Evolutionary conservation across 345 rosid species (phyloP).

Genomic region (Sisymbrium altissimum): DNA sequence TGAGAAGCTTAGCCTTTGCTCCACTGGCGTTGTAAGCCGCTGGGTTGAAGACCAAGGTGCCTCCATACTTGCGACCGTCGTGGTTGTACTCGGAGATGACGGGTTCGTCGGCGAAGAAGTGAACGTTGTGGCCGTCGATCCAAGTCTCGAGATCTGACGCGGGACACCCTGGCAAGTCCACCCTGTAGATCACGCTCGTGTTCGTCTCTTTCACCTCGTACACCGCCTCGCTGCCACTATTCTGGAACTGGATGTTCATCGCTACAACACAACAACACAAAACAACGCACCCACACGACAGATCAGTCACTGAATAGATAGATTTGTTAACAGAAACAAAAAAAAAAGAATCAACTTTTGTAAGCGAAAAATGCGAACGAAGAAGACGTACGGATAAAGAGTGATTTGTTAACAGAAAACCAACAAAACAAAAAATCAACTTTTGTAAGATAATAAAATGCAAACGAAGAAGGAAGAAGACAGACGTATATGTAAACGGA

Average conservation of each 20-base stretch:
- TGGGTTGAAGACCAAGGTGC: background rate
- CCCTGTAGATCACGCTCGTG: background rate
- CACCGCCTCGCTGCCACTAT: background rate
- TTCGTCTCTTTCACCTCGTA: conserved; percentile 11
- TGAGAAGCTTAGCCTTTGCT: background rate
- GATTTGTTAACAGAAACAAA: background rate
- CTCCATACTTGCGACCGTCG: conserved; percentile 21
- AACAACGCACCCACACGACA: background rate
- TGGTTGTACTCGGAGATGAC: background rate
- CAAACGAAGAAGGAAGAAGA: no score
- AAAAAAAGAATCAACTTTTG: background rate
- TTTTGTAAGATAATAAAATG: no score
- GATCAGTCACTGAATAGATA: background rate
- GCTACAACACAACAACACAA: background rate
- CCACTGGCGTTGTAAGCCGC: background rate
- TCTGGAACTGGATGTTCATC: conserved; percentile 8
- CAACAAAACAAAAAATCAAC: no score
- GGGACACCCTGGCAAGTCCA: conserved; percentile 14
- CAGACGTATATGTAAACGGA: no score
- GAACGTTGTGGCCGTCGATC: conserved; percentile 3
- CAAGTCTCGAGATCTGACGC: conserved; percentile 3
- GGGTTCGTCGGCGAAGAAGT: conserved; percentile 30
- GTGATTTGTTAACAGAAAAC: no score
- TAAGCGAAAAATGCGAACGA: no score
- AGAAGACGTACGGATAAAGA: no score